Evolutionary conservation across 2,329 filamentous ascomycete species (phyloP).

Genomic region (Alternaria sp.): DNA sequence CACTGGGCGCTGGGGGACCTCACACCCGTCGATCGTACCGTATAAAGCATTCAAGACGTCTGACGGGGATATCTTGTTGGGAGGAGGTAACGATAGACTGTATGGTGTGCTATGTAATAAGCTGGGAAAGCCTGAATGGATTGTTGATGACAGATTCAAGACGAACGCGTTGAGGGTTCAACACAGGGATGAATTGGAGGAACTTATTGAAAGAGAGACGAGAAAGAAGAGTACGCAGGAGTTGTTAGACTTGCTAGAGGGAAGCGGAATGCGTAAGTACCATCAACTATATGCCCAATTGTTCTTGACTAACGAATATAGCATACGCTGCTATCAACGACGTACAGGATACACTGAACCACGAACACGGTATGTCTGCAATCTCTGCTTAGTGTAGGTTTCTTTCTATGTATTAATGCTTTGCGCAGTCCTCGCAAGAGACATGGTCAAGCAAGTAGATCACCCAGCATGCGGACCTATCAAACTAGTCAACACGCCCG

Average conservation of each 20-base stretch:
- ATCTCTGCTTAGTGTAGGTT: not conserved
- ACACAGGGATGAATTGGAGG: slow-evolving; percentile 79
- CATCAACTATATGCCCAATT: not conserved
- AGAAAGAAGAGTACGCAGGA: slow-evolving; percentile 80
- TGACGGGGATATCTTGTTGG: slow-evolving; percentile 70
- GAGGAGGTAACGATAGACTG: slow-evolving; percentile 69
- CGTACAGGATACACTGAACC: slow-evolving; percentile 81
- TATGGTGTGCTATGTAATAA: slow-evolving; percentile 67
- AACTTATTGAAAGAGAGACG: slow-evolving; percentile 78
- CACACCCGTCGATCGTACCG: slow-evolving; percentile 97
- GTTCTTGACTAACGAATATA: slow-evolving; percentile 18
- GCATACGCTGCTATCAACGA: slow-evolving; percentile 94
- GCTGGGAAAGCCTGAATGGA: slow-evolving; percentile 67
- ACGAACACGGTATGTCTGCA: slow-evolving; percentile 74
- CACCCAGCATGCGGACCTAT: slow-evolving; percentile 85
- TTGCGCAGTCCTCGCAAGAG: slow-evolving; percentile 69
- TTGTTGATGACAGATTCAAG: slow-evolving; percentile 62
- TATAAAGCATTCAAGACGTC: slow-evolving; percentile 80
- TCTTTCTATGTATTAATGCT: slow-evolving; percentile 7
- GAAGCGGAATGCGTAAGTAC: slow-evolving; percentile 77
- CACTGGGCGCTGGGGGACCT: slow-evolving; percentile 91
- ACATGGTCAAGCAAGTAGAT: slow-evolving; percentile 89
- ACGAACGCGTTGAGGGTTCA: slow-evolving; percentile 68
- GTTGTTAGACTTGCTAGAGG: slow-evolving; percentile 87
- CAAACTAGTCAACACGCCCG: slow-evolving; percentile 89